Evolutionary conservation across 805 yeast genomes (phyloP), one percentile per base, ranked within the genome.

Genomic region (Lipomyces anomalus): DNA sequence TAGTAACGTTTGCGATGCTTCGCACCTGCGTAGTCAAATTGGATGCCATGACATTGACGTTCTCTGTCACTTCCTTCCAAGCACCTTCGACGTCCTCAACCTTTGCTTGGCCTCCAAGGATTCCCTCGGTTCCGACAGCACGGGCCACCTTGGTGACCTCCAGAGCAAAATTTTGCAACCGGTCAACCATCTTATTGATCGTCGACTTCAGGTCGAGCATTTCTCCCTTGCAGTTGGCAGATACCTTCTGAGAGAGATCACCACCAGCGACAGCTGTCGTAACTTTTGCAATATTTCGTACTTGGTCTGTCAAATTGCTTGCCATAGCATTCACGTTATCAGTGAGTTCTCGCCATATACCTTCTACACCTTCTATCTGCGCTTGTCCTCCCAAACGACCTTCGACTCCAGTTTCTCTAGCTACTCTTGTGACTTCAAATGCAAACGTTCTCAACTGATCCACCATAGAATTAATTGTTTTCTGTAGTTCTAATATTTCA

Each of bases 281-380:
- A 48, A 84, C 94, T 57, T 82, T 82, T 42, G 94, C 94, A 55
- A 84, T 84, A 61, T 84, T 83, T 67, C 95, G 75, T 50, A 86
- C 95, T 64, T 85, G 95, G 34, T 87, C 85, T 1, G 95, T 85
- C 59, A 85, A 72, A 63, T 86, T 86, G 38, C 82, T 70, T 18
- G 95, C 95, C 95, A 85, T 85, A 35, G 94, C 90, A 61, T 85
- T 86, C 46, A 85, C 85, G 57, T 85, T 85, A 63, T 85, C 95
- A 2, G 94, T 81, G 36, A 86, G 72, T 60, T 83, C 89, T 58
- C 81, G 79, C 95, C 95, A 85, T 46, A 84, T 84, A 44, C 95
- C 95, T 55, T 82, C 84, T 22, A 84, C 89, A 48, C 80, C 82
- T 47, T 77, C 80, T 45, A 82, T 81, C 49, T 79, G 74, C 1